Evolutionary conservation across 257 asterid species (phyloP), one percentile per base, ranked within the genome.

Genomic region (Nicotiana obtusifolia): DNA sequence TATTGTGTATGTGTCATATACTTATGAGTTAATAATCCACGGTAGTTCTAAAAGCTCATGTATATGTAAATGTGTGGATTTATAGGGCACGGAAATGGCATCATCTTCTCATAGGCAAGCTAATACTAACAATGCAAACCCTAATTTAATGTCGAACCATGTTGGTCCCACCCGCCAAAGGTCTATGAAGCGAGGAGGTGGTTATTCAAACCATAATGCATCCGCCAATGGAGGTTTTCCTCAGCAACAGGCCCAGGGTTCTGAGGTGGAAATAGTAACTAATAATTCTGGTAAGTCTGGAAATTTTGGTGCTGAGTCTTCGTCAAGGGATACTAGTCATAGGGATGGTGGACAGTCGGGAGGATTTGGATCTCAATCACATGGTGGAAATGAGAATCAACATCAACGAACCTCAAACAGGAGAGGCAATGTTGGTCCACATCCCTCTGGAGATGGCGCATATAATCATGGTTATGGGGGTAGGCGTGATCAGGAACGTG

Each of bases 401-500:
- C 89, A 87, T n/a, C 92, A 86, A 15, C 87, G 89, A n/a, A 82
- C 61, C 82, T 64, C 94, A n/a, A 90, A 82, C 59, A 91, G 93
- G 75, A 89, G 93, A 88, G 89, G 90, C 59, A 87, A 73, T 68
- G 85, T 90, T 57, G 91, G 93, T n/a, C 89, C 92, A 15, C 86
- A 84, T 16, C 80, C 84, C 66, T 91, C 89, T 69, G 95, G 93
- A 4, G 93, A 93, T 80, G 95, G 92, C 59, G 80, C 93, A 81
- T 84, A 87, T 61, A 88, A 87, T 66, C 87, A 87, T 65, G 85
- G 76, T 60, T 86, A 86, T 82, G 91, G 90, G 22, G 90, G 92
- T 31, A 84, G 93, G 81, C 93, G 97, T 19, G 95, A 93, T 82
- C 97, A 88, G 79, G 93, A 88, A 52, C 91, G 90, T 31, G 90